Percentiles rank a stretch among this genome's conserved stretches.
These are phyloP conservation scores for Colletotrichum lupini DNA, from an alignment of 2,329 filamentous ascomycete species.

Conservation along the genomic window DNA sequence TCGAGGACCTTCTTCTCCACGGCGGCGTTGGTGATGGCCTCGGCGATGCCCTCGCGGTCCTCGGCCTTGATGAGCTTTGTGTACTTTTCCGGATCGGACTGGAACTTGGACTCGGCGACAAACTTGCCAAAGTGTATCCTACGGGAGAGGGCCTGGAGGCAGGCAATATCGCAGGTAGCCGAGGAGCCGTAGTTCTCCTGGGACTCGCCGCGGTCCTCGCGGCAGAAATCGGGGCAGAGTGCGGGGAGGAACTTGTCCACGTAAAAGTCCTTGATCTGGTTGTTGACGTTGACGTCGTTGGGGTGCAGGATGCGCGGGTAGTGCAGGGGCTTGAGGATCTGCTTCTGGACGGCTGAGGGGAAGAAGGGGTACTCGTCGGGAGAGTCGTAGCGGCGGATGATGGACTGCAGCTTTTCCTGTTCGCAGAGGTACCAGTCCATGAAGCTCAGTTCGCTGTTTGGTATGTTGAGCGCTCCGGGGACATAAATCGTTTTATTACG, in stretches of 20 bases:
- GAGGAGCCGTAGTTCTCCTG: slow-evolving; percentile 96
- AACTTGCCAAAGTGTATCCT: slow-evolving; percentile 99
- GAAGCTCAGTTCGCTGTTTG: slow-evolving; percentile 79
- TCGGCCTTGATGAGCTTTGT: slow-evolving; percentile 83
- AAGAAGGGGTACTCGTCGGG: slow-evolving; percentile 99
- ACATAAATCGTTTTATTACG: slow-evolving; percentile 89
- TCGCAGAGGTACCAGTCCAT: slow-evolving; percentile 94
- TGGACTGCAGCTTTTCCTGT: slow-evolving; percentile 90
- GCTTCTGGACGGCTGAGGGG: slow-evolving; percentile 79
- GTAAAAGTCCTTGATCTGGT: slow-evolving; percentile 87
- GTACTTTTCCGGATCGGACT: slow-evolving; percentile 82
- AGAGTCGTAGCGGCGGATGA: slow-evolving; percentile 93
- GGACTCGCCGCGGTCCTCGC: slow-evolving; percentile 82
- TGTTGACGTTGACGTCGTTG: slow-evolving; percentile 92
- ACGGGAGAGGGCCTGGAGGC: slow-evolving; percentile 88
- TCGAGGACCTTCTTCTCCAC: slow-evolving; percentile 95
- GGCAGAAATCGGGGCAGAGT: slow-evolving; percentile 82
- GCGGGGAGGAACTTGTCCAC: slow-evolving; percentile 83
- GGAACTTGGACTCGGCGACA: slow-evolving; percentile 96
- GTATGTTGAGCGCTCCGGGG: slow-evolving; percentile 83
- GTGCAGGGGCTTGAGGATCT: slow-evolving; percentile 86
- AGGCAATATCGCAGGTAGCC: slow-evolving; percentile 90
- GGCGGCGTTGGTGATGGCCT: slow-evolving; percentile 86
- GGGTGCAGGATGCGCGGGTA: slow-evolving; percentile 90
- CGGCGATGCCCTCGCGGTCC: slow-evolving; percentile 84